phyloP scores from a whole-genome alignment of 345 rosid species.

The Hirschfeldia incana region DNA sequence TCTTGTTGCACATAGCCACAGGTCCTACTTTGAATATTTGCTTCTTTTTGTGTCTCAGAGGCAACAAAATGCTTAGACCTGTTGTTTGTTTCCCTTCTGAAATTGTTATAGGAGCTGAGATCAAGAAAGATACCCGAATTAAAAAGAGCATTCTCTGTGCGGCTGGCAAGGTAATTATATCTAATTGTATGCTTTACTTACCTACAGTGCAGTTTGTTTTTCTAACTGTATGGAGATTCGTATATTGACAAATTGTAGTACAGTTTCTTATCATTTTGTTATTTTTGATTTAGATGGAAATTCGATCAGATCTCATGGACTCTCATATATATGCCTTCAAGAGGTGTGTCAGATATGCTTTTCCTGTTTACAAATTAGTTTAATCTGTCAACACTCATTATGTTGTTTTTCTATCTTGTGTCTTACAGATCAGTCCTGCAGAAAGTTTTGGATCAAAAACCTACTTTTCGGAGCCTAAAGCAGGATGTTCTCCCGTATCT shows the following conservation, averaged over 20 bases:
- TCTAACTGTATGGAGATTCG: conserved; percentile 4
- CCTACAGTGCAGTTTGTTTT: conserved; percentile 10
- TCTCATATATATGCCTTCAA: conserved; percentile 96
- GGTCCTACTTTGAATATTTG: conserved; percentile 45
- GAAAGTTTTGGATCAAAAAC: conserved; percentile 70
- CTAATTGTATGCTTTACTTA: not conserved
- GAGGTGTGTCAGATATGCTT: conserved; percentile 53
- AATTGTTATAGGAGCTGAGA: conserved; percentile 59
- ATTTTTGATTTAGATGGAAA: conserved; percentile 70
- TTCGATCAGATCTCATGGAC: conserved; percentile 93
- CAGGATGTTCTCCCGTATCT: conserved; percentile 91
- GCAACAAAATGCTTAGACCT: conserved; percentile 22
- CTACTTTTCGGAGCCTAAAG: conserved; percentile 71
- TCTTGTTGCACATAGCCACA: conserved; percentile 78
- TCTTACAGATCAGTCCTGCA: conserved; percentile 70
- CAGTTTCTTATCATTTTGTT: conserved; percentile 18
- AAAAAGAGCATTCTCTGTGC: conserved; percentile 77
- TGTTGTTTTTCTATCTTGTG: conserved; percentile 19
- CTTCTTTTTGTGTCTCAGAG: conserved; percentile 9
- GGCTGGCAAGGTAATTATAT: conserved; percentile 72
- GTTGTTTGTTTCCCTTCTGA: conserved; percentile 13
- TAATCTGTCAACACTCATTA: conserved; percentile 1
- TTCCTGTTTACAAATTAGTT: conserved; percentile 17
- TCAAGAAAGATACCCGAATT: conserved; percentile 77
- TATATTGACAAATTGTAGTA: not conserved